A percentile compares a stretch with the other conserved stretches of the same genome.
These are phyloP conservation scores for Phytophthora macrochlamydospora DNA, from an alignment of 352 stramenopile species.

Conservation along the genomic window DNA sequence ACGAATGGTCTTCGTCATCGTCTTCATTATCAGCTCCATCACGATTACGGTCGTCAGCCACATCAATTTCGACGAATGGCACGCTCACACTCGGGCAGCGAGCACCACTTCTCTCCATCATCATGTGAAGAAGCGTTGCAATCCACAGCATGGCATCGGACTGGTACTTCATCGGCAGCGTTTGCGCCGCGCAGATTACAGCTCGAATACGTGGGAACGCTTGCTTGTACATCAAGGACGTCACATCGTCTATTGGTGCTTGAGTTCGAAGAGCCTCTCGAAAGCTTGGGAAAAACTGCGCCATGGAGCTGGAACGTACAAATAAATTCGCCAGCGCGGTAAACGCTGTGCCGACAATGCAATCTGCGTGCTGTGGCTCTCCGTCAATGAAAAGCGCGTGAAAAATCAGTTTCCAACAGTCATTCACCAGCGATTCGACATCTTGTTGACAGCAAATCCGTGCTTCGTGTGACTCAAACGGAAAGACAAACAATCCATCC, in stretches of 20 bases:
- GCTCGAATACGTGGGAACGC: slow-evolving; percentile 59
- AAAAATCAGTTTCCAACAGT: slow-evolving; percentile 86
- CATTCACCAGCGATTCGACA: slow-evolving; percentile 69
- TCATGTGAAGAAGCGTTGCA: slow-evolving; percentile 79
- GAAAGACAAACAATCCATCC: slow-evolving; percentile 69
- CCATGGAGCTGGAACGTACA: slow-evolving; percentile 46
- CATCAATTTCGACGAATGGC: slow-evolving; percentile 74
- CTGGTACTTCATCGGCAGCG: slow-evolving; percentile 63
- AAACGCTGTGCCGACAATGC: slow-evolving; percentile 55
- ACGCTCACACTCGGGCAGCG: slow-evolving; percentile 68
- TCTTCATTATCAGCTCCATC: slow-evolving; percentile 42
- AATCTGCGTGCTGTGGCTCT: slow-evolving; percentile 14
- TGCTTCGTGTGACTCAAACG: slow-evolving; percentile 85
- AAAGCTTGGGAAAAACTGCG: slow-evolving; percentile 28
- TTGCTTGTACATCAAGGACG: slow-evolving; percentile 69
- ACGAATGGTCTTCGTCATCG: slow-evolving; percentile 42
- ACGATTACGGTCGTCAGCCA: slow-evolving; percentile 19
- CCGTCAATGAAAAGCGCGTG: slow-evolving; percentile 51
- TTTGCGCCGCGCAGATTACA: slow-evolving; percentile 48
- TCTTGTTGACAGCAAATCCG: slow-evolving; percentile 85
- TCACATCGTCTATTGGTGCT: slow-evolving; percentile 69
- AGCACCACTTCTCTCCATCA: slow-evolving; percentile 81
- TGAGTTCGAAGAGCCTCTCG: slow-evolving; percentile 34
- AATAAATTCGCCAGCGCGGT: slow-evolving; percentile 65
- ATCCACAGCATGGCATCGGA: slow-evolving; percentile 67